These are phyloP conservation scores for Pyrenophora tritici-repentis DNA, from an alignment of 2,329 filamentous ascomycete species.

Conservation along the genomic window DNA sequence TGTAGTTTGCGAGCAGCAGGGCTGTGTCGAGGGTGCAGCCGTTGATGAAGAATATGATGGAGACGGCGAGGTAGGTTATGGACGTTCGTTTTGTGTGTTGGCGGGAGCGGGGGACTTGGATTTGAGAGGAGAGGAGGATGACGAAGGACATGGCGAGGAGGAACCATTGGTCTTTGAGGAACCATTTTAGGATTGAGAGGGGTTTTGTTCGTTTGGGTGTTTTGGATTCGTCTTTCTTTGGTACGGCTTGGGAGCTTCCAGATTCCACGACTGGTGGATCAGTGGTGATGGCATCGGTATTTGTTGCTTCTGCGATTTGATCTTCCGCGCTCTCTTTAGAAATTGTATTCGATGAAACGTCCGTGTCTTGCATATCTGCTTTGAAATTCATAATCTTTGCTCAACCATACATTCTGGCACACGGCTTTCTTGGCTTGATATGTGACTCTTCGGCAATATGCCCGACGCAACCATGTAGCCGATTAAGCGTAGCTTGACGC, in stretches of 20 bases:
- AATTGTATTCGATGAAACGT: not conserved
- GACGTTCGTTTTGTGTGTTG: slow-evolving; percentile 55
- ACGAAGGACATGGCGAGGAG: slow-evolving; percentile 64
- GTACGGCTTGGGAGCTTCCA: not conserved
- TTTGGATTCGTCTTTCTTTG: not conserved
- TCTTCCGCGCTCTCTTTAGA: not conserved
- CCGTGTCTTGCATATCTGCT: not conserved
- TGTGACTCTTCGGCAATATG: slow-evolving; percentile 9
- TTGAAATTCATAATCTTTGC: not conserved
- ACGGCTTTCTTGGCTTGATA: not conserved
- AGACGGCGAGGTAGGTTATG: slow-evolving; percentile 70
- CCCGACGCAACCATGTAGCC: slow-evolving; percentile 9
- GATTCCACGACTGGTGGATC: not conserved
- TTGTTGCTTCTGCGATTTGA: not conserved
- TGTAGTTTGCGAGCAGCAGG: slow-evolving; percentile 64
- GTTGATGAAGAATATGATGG: slow-evolving; percentile 72
- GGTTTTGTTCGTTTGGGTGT: slow-evolving; percentile 9
- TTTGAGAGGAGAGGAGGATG: slow-evolving; percentile 59
- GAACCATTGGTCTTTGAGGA: slow-evolving; percentile 66
- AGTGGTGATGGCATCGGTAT: not conserved
- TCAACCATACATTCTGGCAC: not conserved
- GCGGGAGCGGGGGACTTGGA: slow-evolving; percentile 61
- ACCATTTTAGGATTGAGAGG: slow-evolving; percentile 30
- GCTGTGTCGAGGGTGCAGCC: slow-evolving; percentile 69
- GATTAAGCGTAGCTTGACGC: slow-evolving; percentile 5